Conservation (phyloP, 2,329 filamentous ascomycete genomes). For the Fusarium sp. region DNA sequence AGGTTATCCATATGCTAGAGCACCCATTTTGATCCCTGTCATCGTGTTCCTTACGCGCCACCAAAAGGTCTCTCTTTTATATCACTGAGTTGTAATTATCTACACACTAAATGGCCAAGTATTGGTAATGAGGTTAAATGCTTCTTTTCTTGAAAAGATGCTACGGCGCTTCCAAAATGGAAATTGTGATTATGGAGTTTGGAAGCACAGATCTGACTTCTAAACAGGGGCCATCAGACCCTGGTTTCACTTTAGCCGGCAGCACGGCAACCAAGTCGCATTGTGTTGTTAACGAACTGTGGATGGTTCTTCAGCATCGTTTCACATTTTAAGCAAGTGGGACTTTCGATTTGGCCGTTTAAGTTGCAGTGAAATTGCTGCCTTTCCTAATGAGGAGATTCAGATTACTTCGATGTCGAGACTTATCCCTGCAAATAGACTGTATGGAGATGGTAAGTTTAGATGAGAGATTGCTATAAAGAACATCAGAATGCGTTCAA, state of each 20-base stretch:
- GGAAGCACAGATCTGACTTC: neutral
- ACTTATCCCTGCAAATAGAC: neutral
- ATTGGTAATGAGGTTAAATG: rapidly evolving
- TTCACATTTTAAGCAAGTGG: neutral
- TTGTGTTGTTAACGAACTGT: neutral
- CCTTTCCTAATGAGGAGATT: neutral
- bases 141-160: neutral
- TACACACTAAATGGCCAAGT: rapidly evolving
- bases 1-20: neutral
- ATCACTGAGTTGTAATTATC: rapidly evolving
- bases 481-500: neutral
- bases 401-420: neutral
- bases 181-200: neutral
- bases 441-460: neutral
- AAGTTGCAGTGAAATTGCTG: neutral
- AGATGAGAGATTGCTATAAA: neutral
- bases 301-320: neutral
- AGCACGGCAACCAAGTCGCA: neutral
- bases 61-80: neutral
- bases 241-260: neutral
- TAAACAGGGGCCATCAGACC: neutral
- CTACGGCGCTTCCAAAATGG: neutral
- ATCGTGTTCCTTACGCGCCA: no score
- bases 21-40: neutral
- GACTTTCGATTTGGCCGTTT: neutral